phyloP scores from a whole-genome alignment of 2,329 filamentous ascomycete species.

The Microsporum canis region DNA sequence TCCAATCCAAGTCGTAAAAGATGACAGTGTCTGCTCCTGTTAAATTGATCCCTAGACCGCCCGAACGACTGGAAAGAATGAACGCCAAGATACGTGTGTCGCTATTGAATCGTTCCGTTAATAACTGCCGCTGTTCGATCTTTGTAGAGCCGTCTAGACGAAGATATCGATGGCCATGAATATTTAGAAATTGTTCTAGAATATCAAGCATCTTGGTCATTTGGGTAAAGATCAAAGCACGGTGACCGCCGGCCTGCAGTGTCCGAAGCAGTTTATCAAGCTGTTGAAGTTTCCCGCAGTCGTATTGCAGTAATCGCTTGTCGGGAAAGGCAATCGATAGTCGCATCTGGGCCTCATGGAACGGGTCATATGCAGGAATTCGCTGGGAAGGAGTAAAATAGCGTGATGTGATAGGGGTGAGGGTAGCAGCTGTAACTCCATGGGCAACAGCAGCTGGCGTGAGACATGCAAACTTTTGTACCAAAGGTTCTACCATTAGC shows the following conservation, averaged over 20 bases:
- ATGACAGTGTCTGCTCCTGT: conserved; percentile 96
- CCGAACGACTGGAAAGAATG: conserved; percentile 88
- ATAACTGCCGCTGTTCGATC: conserved; percentile 85
- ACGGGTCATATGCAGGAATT: conserved; percentile 58
- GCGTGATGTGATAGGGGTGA: conserved; percentile 52
- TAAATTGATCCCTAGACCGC: conserved; percentile 89
- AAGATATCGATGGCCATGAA: conserved; percentile 93
- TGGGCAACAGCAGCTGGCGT: conserved; percentile 79
- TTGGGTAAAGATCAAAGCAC: conserved; percentile 95
- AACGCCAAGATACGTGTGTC: conserved; percentile 88
- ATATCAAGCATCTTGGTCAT: conserved; percentile 99
- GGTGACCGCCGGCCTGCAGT: conserved; percentile 79
- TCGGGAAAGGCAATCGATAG: conserved; percentile 94
- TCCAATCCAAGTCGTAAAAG: conserved; percentile 99
- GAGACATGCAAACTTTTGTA: conserved; percentile 83
- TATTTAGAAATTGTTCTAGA: conserved; percentile 92
- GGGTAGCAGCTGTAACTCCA: conserved; percentile 57
- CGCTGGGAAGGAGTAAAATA: conserved; percentile 37
- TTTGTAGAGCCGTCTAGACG: conserved; percentile 94
- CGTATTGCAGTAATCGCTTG: conserved; percentile 89
- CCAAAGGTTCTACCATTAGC: conserved; percentile 57
- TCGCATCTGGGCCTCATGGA: conserved; percentile 86
- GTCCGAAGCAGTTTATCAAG: conserved; percentile 76
- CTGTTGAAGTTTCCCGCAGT: conserved; percentile 90
- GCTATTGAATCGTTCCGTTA: conserved; percentile 94